A percentile compares a stretch with the other conserved stretches of the same genome.
These are phyloP conservation scores for Arctium lappa DNA, from an alignment of 129 eudicot genomes.

Conservation along the genomic window DNA sequence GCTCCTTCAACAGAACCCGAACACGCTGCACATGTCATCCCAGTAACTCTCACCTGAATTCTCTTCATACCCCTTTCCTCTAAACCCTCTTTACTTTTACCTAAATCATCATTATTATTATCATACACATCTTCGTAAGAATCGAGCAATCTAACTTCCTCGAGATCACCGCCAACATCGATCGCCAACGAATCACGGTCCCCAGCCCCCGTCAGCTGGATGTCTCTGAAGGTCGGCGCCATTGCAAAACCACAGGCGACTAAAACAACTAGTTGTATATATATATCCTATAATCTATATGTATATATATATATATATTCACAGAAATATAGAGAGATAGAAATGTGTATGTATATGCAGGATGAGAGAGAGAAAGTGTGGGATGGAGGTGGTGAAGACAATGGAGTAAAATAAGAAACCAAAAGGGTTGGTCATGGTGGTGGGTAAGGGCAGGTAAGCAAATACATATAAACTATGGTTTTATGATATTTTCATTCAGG, in stretches of 20 bases:
- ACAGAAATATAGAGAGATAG: background rate
- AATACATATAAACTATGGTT: slow-evolving; percentile 11
- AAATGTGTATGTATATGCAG: background rate
- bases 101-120: background rate
- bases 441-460: slow-evolving; percentile 40
- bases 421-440: slow-evolving; percentile 20
- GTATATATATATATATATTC: background rate
- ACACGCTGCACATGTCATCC: slow-evolving; percentile 97
- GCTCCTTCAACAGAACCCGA: slow-evolving; percentile 85
- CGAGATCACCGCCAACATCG: slow-evolving; percentile 40
- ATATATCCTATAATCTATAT: background rate
- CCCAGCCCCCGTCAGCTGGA: slow-evolving; percentile 54
- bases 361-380: slow-evolving; percentile 34
- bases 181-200: slow-evolving; percentile 25
- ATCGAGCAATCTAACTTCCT: slow-evolving; percentile 72
- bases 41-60: slow-evolving; percentile 70
- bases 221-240: slow-evolving; percentile 51
- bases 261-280: slow-evolving; percentile 15
- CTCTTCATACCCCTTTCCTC: slow-evolving; percentile 30
- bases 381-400: slow-evolving; percentile 28
- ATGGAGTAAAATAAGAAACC: slow-evolving; percentile 8
- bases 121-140: slow-evolving; percentile 38
- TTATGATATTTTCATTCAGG: background rate
- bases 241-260: slow-evolving; percentile 37
- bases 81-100: slow-evolving; percentile 17